A percentile compares a stretch with the other conserved stretches of the same genome.
Conservation (phyloP, 2,329 filamentous ascomycete species). For the Zalaria obscura region DNA sequence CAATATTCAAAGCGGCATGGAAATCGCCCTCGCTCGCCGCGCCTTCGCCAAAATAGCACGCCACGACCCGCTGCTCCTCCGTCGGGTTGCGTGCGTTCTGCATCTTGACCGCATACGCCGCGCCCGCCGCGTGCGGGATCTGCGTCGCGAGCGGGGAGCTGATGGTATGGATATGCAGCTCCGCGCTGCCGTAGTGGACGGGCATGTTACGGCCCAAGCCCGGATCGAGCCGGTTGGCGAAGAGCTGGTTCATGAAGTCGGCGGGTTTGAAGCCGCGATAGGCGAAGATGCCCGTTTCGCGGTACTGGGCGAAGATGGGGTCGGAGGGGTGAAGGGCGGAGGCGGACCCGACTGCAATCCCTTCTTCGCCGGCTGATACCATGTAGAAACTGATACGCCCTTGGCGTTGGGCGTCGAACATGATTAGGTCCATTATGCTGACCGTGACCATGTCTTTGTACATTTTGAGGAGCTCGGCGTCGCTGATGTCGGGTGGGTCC, state of each 20-base stretch:
- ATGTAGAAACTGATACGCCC: slow-evolving; percentile 95
- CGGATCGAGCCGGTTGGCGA: slow-evolving; percentile 68
- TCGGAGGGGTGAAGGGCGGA: slow-evolving; percentile 73
- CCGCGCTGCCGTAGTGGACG: slow-evolving; percentile 79
- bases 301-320: slow-evolving; percentile 87
- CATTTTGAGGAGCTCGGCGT: slow-evolving; percentile 45
- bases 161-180: slow-evolving; percentile 79
- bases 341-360: slow-evolving; percentile 77
- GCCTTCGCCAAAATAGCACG: slow-evolving; percentile 82
- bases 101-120: slow-evolving; percentile 77
- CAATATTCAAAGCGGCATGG: slow-evolving; percentile 81
- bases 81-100: slow-evolving; percentile 60
- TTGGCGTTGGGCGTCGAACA: slow-evolving; percentile 89
- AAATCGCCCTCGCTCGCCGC: slow-evolving; percentile 87
- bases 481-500: slow-evolving; percentile 48
- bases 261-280: slow-evolving; percentile 76
- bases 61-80: slow-evolving; percentile 52
- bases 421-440: slow-evolving; percentile 14
- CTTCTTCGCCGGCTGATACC: slow-evolving; percentile 90
- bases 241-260: slow-evolving; percentile 92
- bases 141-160: slow-evolving; percentile 78
- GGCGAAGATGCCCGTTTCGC: slow-evolving; percentile 81
- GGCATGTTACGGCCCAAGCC: slow-evolving; percentile 91
- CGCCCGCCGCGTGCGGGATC: slow-evolving; percentile 75
- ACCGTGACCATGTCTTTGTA: slow-evolving; percentile 51